Base-by-base conservation (phyloP, 2,329 filamentous ascomycete species). In the Hymenoscyphus salicellus region DNA sequence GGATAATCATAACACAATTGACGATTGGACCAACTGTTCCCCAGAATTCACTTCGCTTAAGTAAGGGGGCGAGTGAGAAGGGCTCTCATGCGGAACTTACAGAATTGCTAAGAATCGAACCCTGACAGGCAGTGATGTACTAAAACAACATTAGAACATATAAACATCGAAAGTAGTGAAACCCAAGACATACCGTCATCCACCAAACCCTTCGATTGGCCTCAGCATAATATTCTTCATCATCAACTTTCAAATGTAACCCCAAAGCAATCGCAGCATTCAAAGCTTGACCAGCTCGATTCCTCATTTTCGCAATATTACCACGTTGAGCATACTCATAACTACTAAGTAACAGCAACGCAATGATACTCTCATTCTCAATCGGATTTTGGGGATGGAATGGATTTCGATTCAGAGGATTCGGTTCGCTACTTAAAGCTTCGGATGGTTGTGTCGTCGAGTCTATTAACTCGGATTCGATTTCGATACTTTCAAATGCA, bases 271-370 rank as follows among this genome's bases (percentile, higher is more conserved):
- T 80, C 7, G 81, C 81, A 17, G 78, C 71, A 65, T 81, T 75
- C 43, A 84, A 69, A 2, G 82, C 82, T 63, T 82, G 79, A 0
- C 80, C 80, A 0, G 81, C 79, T 61, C 82, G 76, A 63, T 77
- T 79, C 62, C 78, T 76, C 81, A 83, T 83, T 71, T 83, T 83
- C 66, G 80, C 80, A 66, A 84, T 72, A 68, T 84, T 84, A 0
- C 82, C 82, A 5, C 82, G 76, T 65, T 84, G 82, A 0, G 80
- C 78, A 72, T 84, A 84, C 71, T 84, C 82, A 69, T 84, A 84
- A 5, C 82, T 77, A 68, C 80, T 82, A 1, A 84, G 72, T 14
- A 84, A 68, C 58, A 81, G 74, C 38, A 83, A 73, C 2, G 82
- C 80, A 33, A 84, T 75, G 43, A 83, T 78, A 69, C 76, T 77